Evolutionary conservation across 176 grass and related monocot species (phyloP), one percentile per base, ranked within the genome.

Genomic region (Carex myosuroides): DNA sequence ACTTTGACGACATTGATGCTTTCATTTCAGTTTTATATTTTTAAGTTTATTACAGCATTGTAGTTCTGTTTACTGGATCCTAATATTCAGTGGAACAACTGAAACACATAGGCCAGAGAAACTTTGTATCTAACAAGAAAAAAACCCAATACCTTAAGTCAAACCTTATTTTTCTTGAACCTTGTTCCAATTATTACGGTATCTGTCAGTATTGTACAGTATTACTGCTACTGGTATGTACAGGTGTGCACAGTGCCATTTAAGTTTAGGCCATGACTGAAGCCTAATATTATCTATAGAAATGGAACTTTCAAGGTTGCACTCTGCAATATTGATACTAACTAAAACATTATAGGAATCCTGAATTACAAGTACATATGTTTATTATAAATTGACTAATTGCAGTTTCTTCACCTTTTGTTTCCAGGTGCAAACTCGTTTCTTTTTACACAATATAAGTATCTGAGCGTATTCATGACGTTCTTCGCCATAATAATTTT

Each of bases 371-470:
- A 3, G 22, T 13, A 76, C 44, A 30, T 14, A 52, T 21, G n/a
- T 50, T 72, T 4, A 13, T 48, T 72, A 72, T 22, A 17, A 18
- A 81, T 63, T 20, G 13, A 29, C 12, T 67, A 64, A 80, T 52
- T 80, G 37, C 1, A 55, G 1, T 32, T 64, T 80, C 6, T 68
- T 79, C 59, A 55, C 57, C 0, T 52, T 79, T 60, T 9, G 14
- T 41, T 85, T 75, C 0, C 69, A 96, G 93, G 93, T 16, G 90
- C 93, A 13, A 84, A 68, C 13, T 94, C 93, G 22, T 94, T 94
- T 83, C 81, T 92, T 11, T 62, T 92, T 17, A 90, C 88, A 0
- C 82, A 92, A 77, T 94, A 94, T 85, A 84, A 78, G 59, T 92
- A 94, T 86, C 87, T 94, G 0, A 85, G 69, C 4, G 42, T 13